Conservation (phyloP, 2,329 filamentous ascomycete genomes). For the Plectosphaerella cucumerina region DNA sequence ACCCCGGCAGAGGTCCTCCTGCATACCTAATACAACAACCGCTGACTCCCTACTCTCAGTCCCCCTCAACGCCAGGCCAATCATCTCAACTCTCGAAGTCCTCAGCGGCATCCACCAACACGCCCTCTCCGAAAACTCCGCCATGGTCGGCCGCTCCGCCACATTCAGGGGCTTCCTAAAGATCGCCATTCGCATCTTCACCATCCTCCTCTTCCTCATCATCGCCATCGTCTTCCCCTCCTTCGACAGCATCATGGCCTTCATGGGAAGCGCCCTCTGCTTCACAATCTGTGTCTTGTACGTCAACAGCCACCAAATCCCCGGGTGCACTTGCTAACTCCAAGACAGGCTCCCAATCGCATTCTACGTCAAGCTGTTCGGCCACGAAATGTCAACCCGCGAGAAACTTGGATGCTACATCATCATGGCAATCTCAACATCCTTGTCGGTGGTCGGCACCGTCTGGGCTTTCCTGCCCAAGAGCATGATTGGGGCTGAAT, state of each 20-base stretch:
- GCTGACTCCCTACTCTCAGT: constrained; percentile 33
- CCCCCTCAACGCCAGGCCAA: constrained; percentile 83
- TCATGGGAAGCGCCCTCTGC: constrained; percentile 85
- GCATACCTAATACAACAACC: too few species aligned
- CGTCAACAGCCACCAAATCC: constrained; percentile 17
- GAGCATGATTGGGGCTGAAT: constrained; percentile 58
- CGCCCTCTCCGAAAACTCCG: constrained; percentile 38
- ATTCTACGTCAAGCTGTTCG: constrained; percentile 90
- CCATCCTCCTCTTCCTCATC: constrained; percentile 67
- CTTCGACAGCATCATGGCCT: constrained; percentile 87
- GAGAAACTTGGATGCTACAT: constrained; percentile 66
- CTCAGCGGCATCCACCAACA: constrained; percentile 65
- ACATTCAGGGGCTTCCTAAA: constrained; percentile 56
- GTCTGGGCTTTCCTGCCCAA: constrained; percentile 86
- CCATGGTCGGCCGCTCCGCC: constrained; percentile 49
- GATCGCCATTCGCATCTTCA: constrained; percentile 58
- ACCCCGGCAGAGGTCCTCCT: too few species aligned
- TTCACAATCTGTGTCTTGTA: constrained; percentile 89
- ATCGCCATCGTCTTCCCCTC: constrained; percentile 68
- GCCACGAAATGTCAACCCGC: constrained; percentile 57
- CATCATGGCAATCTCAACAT: constrained; percentile 64
- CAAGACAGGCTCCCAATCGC: constrained; percentile 61
- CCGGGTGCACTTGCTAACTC: not conserved
- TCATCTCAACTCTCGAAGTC: constrained; percentile 78
- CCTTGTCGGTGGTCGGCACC: constrained; percentile 73